Base-by-base conservation (phyloP, 352 stramenopile species). In the Pythium grandisporangium region DNA sequence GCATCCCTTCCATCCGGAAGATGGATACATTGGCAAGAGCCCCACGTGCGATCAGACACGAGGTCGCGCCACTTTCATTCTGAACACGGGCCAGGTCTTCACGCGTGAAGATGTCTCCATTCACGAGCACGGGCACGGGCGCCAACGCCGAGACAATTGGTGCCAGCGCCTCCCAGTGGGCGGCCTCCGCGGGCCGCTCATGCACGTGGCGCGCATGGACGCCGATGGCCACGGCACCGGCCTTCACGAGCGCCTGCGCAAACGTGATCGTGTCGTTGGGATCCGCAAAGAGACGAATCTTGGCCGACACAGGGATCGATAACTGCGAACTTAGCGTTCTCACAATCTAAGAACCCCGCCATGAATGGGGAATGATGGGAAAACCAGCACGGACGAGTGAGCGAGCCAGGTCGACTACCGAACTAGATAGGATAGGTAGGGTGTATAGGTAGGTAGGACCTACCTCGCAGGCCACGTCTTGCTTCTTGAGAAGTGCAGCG, bases 401-500 rank as follows among this genome's bases (percentile, higher is more conserved):
- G n/a, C n/a, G n/a, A n/a, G n/a, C n/a, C n/a, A n/a, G n/a, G n/a
- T n/a, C n/a, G n/a, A n/a, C n/a, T n/a, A n/a, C n/a, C n/a, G n/a
- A n/a, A n/a, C n/a, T n/a, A n/a, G n/a, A n/a, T n/a, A n/a, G n/a
- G n/a, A n/a, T n/a, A n/a, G n/a, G n/a, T n/a, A n/a, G n/a, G n/a
- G n/a, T n/a, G n/a, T n/a, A n/a, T 27, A 5, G 27, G 10, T 13
- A 8, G 27, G 10, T 14, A 33, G 27, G 27, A 32, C 8, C 16
- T 3, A 65, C 72, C 27, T 95, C 85, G 22, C 70, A 90, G 25
- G 90, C 88, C 14, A 89, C 52, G 42, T 96, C 70, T 24, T 86
- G 88, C 41, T 84, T 95, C 36, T 77, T 77, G 19, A 97, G 64
- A 21, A 97, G 63, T 16, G 88, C 83, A 13, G 81, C 80, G 22